These are phyloP conservation scores for Claviceps cyperi DNA, from an alignment of 2,329 filamentous ascomycete species.

Conservation along the genomic window DNA sequence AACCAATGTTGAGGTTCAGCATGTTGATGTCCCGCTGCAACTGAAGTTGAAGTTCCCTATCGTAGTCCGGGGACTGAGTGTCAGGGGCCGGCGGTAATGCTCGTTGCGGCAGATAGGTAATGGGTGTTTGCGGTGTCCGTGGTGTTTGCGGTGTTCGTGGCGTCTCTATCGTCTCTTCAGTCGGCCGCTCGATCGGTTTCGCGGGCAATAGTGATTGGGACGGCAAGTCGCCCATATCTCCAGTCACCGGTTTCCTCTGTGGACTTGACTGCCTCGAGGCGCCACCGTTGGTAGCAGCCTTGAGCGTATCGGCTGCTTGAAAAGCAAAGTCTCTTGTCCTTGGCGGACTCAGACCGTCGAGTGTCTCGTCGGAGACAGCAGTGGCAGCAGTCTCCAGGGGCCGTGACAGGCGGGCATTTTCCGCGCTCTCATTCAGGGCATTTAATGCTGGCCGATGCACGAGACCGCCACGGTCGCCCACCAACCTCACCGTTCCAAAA, in stretches of 20 bases:
- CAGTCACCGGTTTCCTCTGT: conserved; percentile 38
- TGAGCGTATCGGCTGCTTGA: conserved; percentile 40
- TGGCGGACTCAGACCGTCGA: conserved; percentile 34
- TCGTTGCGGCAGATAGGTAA: conserved; percentile 19
- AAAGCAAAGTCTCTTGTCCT: conserved; percentile 34
- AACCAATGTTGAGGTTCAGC: conserved; percentile 30
- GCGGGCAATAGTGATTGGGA: conserved; percentile 45
- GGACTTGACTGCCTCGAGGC: conserved; percentile 46
- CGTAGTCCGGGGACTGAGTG: conserved; percentile 43
- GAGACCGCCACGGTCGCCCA: conserved; percentile 48
- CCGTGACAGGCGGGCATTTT: conserved; percentile 55
- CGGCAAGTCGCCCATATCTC: conserved; percentile 30
- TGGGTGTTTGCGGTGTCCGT: conserved; percentile 32
- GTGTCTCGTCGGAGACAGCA: conserved; percentile 35
- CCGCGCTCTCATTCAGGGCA: conserved; percentile 65
- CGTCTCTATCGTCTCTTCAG: conserved; percentile 26
- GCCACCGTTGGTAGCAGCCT: conserved; percentile 26
- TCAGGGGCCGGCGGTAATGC: conserved; percentile 32
- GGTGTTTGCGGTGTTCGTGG: conserved; percentile 31
- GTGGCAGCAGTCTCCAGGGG: conserved; percentile 28
- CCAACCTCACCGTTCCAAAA: conserved; percentile 84
- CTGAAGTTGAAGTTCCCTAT: conserved; percentile 45
- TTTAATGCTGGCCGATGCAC: conserved; percentile 43
- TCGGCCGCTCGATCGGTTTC: conserved; percentile 17
- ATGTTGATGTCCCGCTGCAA: conserved; percentile 47